A percentile compares a stretch with the other conserved stretches of the same genome.
These are phyloP conservation scores for Sisymbrium altissimum DNA, from an alignment of 345 rosid genomes.

Conservation along the genomic window DNA sequence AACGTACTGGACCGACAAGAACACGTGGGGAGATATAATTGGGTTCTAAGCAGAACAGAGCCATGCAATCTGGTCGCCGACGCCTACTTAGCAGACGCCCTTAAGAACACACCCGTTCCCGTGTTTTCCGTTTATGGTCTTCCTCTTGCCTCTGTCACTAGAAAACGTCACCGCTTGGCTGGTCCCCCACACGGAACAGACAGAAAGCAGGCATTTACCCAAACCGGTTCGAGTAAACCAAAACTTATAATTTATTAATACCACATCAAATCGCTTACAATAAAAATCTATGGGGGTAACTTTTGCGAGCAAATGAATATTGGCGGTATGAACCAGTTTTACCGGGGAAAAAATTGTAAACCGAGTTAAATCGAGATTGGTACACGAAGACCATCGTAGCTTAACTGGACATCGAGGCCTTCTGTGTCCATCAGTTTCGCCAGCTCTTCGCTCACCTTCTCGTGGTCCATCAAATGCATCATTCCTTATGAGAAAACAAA, in stretches of 20 bases:
- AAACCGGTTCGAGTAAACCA: constrained; percentile 10
- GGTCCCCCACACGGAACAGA: constrained; percentile 6
- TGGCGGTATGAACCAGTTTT: not conserved
- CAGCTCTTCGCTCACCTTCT: constrained; percentile 56
- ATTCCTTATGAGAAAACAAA: constrained; percentile 45
- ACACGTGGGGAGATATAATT: constrained; percentile 29
- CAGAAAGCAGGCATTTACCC: not conserved
- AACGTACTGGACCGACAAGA: constrained; percentile 33
- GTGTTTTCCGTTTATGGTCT: constrained; percentile 27
- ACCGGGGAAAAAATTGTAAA: not conserved
- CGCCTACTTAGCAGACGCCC: constrained; percentile 22
- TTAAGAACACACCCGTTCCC: constrained; percentile 22
- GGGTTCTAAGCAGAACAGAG: constrained; percentile 1
- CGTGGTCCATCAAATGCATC: constrained; percentile 98
- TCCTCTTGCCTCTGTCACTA: not conserved
- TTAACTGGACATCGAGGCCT: constrained; percentile 69
- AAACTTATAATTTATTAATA: not conserved
- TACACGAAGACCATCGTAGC: constrained; percentile 84
- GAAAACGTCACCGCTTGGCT: constrained; percentile 3
- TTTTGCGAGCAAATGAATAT: not conserved
- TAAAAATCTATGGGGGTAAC: not conserved
- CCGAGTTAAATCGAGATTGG: constrained; percentile 54
- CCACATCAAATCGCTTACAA: not conserved
- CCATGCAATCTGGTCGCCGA: constrained; percentile 42
- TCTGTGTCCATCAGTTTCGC: constrained; percentile 56